Evolutionary conservation across 805 yeast species (phyloP), one percentile per base, ranked within the genome.

Genomic region (Barnettozyma sp.): DNA sequence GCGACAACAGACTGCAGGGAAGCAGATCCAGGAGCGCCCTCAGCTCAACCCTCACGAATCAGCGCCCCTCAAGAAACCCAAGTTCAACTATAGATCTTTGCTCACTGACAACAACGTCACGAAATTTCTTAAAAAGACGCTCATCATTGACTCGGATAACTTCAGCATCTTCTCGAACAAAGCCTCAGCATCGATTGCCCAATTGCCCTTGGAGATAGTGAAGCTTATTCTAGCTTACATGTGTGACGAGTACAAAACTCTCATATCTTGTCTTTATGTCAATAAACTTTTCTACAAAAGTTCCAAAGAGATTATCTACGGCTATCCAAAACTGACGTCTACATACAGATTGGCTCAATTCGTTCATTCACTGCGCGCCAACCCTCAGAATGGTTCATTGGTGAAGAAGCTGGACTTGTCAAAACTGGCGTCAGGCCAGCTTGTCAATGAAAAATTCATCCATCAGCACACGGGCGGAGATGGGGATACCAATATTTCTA

Each of bases 281-380:
- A 66, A 68, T 52, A 70, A 62, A 38, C 49, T 58, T 23, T 68
- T 81, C 45, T 70, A 77, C 52, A 54, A 51, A 22, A 59, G 74
- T 6, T 69, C 79, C 3, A 72, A 75, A 44, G 68, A 68, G 5
- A 63, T 67, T 17, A 56, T 85, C 9, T 86, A 83, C 54, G 50
- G 61, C 11, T 42, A 57, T 7, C 76, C 88, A 4, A 41, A 48
- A 11, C 70, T 86, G 45, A 70, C 75, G 0, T 77, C 94, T 3
- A 78, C 88, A 6, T 86, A 82, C 52, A 62, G 95, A 27, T 71
- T 83, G 29, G 92, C 85, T 0, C 95, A 86, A 56, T 78, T 86
- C 48, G 75, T 86, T 5, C 68, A 87, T 2, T 68, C 77, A 5
- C 56, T 86, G n/a, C 64, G 82, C 29, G 63, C 70, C 36, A 70